Evolutionary conservation across 768 basidiomycete species (phyloP), one percentile per base, ranked within the genome.

Genomic region (Suillus americanus): DNA sequence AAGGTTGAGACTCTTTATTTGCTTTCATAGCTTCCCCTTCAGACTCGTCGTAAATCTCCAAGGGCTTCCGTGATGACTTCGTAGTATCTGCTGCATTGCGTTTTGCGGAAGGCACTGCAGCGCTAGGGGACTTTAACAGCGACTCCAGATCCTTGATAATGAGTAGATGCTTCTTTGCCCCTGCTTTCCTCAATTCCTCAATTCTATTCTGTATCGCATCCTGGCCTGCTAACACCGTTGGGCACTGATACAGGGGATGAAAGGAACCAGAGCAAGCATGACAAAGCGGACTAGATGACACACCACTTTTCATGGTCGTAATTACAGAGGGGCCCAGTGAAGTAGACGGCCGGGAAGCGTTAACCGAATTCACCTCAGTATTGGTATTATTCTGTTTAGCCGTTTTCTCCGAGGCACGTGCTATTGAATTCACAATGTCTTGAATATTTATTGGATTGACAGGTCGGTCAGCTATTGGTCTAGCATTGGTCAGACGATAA

Each of bases 201-300:
- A 89, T 72, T 61, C 85, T 84, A 59, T 73, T 74, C 65, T 75
- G 77, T 68, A 89, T 79, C 9, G 80, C 71, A 9, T 75, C 72
- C 0, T 80, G 70, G 12, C 85, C 83, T 43, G 77, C 78, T 30
- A 75, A 64, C 30, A 89, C 76, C 28, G 81, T 71, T 6, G 84
- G 84, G 70, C 88, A 89, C 51, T 72, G 72, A 59, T 78, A 78
- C n/a, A 80, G 82, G 61, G 79, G 74, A 66, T 89, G 88, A 45
- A 78, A 75, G 8, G 83, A 81, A 5, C 72, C 72, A 23, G 75
- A 73, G 72, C 87, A 89, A 25, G 85, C 74, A 46, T 81, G 81
- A 65, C 87, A 85, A 1, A 64, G 61, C 0, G 63, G 65, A 62
- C 55, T 59, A 50, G 65, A 62, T 55, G 63, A 55, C 25, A 40